phyloP scores from a whole-genome alignment of 177 flowering plant species.

The Vitis hybrid region DNA sequence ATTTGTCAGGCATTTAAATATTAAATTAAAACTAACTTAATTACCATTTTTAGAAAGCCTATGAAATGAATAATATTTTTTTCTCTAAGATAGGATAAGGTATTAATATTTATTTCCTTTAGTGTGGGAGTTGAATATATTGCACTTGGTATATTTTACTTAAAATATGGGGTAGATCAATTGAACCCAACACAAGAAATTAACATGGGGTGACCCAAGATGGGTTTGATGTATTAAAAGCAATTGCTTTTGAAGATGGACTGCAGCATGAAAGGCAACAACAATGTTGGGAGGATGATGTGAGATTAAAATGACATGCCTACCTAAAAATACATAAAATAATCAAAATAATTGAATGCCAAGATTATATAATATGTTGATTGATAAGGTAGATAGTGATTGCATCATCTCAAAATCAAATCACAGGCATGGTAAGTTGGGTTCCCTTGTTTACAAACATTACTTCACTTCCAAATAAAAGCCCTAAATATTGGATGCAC shows the following conservation, averaged over 20 bases:
- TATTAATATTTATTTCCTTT: too few relatives aligned
- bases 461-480: not conserved
- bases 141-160: too few relatives aligned
- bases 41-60: too few relatives aligned
- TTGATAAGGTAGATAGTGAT: not conserved
- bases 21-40: too few relatives aligned
- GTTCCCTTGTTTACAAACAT: conserved; percentile 6
- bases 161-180: too few relatives aligned
- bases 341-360: conserved; percentile 10
- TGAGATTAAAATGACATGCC: conserved; percentile 19
- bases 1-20: too few relatives aligned
- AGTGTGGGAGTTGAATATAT: too few relatives aligned
- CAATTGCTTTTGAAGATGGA: conserved; percentile 1
- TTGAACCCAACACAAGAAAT: too few relatives aligned
- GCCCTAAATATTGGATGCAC: not conserved
- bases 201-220: too few relatives aligned
- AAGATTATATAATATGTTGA: not conserved
- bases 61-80: too few relatives aligned
- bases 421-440: conserved; percentile 11
- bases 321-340: not conserved
- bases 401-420: conserved; percentile 7
- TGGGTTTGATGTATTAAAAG: too few relatives aligned
- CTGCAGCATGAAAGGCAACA: conserved; percentile 13
- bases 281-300: not conserved
- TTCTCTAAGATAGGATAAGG: too few relatives aligned